phyloP scores from a whole-genome alignment of 2,329 filamentous ascomycete species.

The Colletotrichum horii region DNA sequence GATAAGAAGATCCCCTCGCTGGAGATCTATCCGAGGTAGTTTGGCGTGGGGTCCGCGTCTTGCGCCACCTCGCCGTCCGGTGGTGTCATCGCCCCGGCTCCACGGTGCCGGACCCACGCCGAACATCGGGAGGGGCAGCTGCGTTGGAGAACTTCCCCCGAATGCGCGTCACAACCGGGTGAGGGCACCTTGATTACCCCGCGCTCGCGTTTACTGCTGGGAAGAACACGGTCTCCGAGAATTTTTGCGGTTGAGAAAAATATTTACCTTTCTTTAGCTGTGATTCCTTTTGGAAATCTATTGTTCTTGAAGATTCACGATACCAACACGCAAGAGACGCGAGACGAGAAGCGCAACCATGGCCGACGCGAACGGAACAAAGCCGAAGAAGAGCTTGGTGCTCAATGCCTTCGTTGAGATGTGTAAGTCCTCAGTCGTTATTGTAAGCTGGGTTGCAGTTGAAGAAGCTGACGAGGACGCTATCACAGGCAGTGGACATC shows the following conservation, averaged over 20 bases:
- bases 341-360: background rate
- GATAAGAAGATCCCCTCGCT: background rate
- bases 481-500: constrained; percentile 44
- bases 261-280: background rate
- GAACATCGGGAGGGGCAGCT: constrained; percentile 18
- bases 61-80: constrained; percentile 19
- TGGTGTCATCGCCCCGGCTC: constrained; percentile 21
- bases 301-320: background rate
- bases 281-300: too few relatives aligned
- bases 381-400: constrained; percentile 42
- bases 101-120: constrained; percentile 18
- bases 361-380: constrained; percentile 4
- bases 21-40: background rate
- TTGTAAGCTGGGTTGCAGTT: background rate
- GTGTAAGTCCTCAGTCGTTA: constrained; percentile 27
- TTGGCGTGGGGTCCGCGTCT: background rate
- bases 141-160: background rate
- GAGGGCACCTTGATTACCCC: background rate
- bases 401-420: constrained; percentile 49
- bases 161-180: background rate
- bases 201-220: background rate
- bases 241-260: background rate
- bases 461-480: background rate
- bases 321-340: background rate
- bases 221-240: background rate